A percentile compares a stretch with the other conserved stretches of the same genome.
These are phyloP conservation scores for Fusarium sp. DNA, from an alignment of 2,329 filamentous ascomycete genomes.

Conservation along the genomic window DNA sequence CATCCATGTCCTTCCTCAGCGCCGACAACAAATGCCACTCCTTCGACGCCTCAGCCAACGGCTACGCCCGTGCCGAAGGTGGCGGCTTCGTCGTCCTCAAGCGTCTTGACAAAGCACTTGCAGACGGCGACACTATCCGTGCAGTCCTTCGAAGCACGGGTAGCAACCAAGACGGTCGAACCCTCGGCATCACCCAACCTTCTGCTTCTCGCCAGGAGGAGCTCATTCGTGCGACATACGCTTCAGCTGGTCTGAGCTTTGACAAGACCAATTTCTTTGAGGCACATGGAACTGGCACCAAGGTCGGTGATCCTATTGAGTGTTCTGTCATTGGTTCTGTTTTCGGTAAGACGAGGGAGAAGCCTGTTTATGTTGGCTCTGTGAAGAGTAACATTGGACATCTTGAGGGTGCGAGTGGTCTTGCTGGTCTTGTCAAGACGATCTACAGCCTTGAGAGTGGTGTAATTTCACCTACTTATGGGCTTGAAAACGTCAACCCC, in stretches of 20 bases:
- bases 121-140: conserved; percentile 7
- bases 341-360: not conserved
- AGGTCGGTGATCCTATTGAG: conserved; percentile 46
- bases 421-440: not conserved
- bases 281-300: conserved; percentile 59
- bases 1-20: not conserved
- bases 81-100: conserved; percentile 6
- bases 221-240: not conserved
- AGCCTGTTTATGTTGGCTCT: conserved; percentile 15
- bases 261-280: conserved; percentile 1
- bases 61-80: conserved; percentile 26
- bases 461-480: not conserved
- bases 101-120: not conserved
- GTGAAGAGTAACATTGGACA: conserved; percentile 29
- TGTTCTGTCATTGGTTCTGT: not conserved
- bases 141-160: conserved; percentile 10
- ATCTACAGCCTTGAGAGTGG: not conserved
- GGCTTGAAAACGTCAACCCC: not conserved
- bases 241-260: not conserved
- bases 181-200: not conserved
- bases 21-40: not conserved
- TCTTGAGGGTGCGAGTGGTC: conserved; percentile 14
- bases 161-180: conserved; percentile 16
- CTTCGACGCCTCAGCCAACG: conserved; percentile 12
- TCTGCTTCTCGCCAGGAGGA: not conserved